Evolutionary conservation across 768 basidiomycete species (phyloP), one percentile per base, ranked within the genome.

Genomic region (Nidularia pulvinata): DNA sequence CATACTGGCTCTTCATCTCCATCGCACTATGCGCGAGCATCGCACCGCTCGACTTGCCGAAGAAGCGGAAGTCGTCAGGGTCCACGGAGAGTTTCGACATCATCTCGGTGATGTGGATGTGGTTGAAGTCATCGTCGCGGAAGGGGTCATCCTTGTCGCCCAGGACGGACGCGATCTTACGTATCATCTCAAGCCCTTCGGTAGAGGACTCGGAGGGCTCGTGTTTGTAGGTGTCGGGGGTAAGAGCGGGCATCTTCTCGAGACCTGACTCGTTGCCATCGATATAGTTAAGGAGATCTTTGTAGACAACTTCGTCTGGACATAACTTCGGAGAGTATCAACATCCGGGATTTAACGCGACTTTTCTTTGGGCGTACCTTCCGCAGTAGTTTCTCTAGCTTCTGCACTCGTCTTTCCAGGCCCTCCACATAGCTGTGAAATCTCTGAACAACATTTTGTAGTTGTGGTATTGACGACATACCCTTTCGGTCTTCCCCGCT

Each of bases 1-100:
- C 71, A 19, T 69, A 74, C 52, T 79, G 78, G 39, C 74, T 70
- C 61, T 83, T 84, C 7, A 84, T 65, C 54, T 78, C 74, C n/a
- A 81, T 71, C 7, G 80, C 82, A 13, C 69, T 66, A 44, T 69
- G 65, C 13, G 78, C 63, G 33, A 80, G 66, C 68, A 75, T 72
- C 4, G 73, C 66, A 13, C 74, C 72, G 58, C 75, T 77, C 5
- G 72, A 73, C 52, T 78, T 78, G 0, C 78, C 78, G 53, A 76
- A 74, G 48, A 78, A 80, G 19, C 70, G 63, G 22, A 65, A 54
- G 5, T 72, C 70, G 37, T 39, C 37, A 39, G 37, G 37, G 10
- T 39, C 37, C 37, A 39, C 16, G 10, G 37, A 39, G 37, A 39
- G 37, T 16, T 10, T 10, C 37, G 10, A 10, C 37, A 39, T 39